Evolutionary conservation across 257 asterid genomes (phyloP), one percentile per base, ranked within the genome.

Genomic region (Dorcoceras hygrometricum): DNA sequence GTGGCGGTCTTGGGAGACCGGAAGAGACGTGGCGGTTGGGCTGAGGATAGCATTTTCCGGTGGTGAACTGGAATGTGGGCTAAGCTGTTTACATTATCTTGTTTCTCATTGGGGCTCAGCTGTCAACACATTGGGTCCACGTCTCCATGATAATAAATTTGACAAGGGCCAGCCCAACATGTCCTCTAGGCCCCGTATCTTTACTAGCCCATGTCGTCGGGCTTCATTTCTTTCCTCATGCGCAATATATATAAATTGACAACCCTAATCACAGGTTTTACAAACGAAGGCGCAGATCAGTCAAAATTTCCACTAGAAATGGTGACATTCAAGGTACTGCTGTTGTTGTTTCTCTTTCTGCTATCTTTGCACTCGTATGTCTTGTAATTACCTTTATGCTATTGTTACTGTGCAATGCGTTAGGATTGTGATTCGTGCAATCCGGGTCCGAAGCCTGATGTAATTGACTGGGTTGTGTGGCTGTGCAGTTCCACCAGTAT

Each of bases 11-110:
- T 57, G 31, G 72, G 80, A 62, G 81, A 72, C 68, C 95, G 89
- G 76, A 83, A 81, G 71, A 89, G 78, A 27, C 90, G 89, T 6
- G 88, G 95, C 46, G 86, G 77, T 51, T 87, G 85, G 43, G 81
- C 73, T 57, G 92, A 73, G 75, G 94, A 84, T 65, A 86, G 79
- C 97, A 87, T 87, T 68, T 77, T 77, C 23, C 36, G 14, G 65
- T 7, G 65, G 26, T 60, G 23, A 29, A 14, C 0, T 16, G 20
- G 53, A 46, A 46, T 4, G 3, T 1, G 53, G 8, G 16, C 20
- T 12, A 3, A 4, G 53, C 8, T 0, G 19, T 3, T 46, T 1
- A 4, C n/a, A 3, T 8, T 46, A 16, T 46, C 22, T 46, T 46
- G 54, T 4, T 46, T 6, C 3, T 0, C 1, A 46, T 46, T 46